Evolutionary conservation across 2,329 filamentous ascomycete genomes (phyloP).

Genomic region (Beauveria sp.): DNA sequence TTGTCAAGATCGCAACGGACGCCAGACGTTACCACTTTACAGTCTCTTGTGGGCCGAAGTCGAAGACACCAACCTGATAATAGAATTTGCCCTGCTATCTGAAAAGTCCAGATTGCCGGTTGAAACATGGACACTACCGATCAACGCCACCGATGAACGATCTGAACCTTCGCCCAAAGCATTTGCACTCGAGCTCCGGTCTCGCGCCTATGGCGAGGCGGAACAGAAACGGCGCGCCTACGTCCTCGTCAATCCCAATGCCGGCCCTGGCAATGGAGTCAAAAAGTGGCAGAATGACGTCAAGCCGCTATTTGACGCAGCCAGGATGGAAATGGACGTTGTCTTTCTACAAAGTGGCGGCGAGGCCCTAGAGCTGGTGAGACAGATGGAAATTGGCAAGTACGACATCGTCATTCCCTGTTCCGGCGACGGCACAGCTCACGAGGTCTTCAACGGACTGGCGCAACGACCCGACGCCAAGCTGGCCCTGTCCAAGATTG

Average conservation of each 20-base stretch:
- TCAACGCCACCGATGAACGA: constrained; percentile 7
- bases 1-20: constrained; percentile 18
- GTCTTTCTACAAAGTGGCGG: constrained; percentile 63
- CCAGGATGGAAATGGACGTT: constrained; percentile 68
- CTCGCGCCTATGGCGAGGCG: constrained; percentile 61
- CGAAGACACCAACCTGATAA: constrained; percentile 50
- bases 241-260: constrained; percentile 84
- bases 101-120: constrained; percentile 54
- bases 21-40: constrained; percentile 59
- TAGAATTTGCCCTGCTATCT: constrained; percentile 62
- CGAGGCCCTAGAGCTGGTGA: constrained; percentile 70
- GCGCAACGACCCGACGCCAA: constrained; percentile 68
- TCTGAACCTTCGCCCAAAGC: constrained; percentile 35
- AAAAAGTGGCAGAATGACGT: constrained; percentile 69
- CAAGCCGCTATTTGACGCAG: constrained; percentile 75
- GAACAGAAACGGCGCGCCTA: constrained; percentile 71
- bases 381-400: constrained; percentile 66
- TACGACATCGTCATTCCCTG: constrained; percentile 85
- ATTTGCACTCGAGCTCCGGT: constrained; percentile 60
- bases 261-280: constrained; percentile 69
- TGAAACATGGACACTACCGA: constrained; percentile 50
- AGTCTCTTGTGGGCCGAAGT: constrained; percentile 78
- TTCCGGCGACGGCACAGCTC: constrained; percentile 84
- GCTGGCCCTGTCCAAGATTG: constrained; percentile 65
- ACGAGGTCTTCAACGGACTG: constrained; percentile 93